Conservation (phyloP, 1,139 yeast genomes). For the Taphrina wiesneri region DNA sequence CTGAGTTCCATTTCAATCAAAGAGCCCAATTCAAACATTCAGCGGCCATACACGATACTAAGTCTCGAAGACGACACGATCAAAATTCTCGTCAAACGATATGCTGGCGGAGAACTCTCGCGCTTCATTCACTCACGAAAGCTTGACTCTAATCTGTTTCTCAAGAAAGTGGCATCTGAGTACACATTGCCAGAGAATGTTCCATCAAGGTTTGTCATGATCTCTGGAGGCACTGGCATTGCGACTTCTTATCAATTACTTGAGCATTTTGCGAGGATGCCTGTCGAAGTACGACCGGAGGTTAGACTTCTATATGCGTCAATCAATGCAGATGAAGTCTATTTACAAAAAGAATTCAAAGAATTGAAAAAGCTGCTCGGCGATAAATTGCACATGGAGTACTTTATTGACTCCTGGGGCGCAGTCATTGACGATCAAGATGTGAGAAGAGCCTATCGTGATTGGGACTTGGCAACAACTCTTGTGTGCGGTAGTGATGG, state of each 20-base stretch:
- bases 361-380: background rate
- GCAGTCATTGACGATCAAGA: background rate
- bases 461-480: background rate
- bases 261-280: background rate
- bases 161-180: constrained; percentile 11
- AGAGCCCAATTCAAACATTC: constrained; percentile 33
- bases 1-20: constrained; percentile 20
- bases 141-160: constrained; percentile 9
- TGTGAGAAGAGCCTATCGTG: background rate
- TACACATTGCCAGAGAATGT: constrained; percentile 8
- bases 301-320: constrained; percentile 28
- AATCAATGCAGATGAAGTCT: constrained; percentile 1
- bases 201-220: background rate
- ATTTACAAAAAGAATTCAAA: constrained; percentile 12
- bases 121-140: constrained; percentile 34
- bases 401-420: constrained; percentile 17
- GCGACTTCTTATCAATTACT: constrained; percentile 30
- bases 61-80: background rate
- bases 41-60: constrained; percentile 33
- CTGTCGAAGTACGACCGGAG: constrained; percentile 13
- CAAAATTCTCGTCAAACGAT: constrained; percentile 28
- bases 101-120: constrained; percentile 33
- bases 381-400: constrained; percentile 13
- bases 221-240: constrained; percentile 35
- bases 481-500: constrained; percentile 36